Conservation (phyloP, 2,329 filamentous ascomycete genomes). For the Venturia asperata region DNA sequence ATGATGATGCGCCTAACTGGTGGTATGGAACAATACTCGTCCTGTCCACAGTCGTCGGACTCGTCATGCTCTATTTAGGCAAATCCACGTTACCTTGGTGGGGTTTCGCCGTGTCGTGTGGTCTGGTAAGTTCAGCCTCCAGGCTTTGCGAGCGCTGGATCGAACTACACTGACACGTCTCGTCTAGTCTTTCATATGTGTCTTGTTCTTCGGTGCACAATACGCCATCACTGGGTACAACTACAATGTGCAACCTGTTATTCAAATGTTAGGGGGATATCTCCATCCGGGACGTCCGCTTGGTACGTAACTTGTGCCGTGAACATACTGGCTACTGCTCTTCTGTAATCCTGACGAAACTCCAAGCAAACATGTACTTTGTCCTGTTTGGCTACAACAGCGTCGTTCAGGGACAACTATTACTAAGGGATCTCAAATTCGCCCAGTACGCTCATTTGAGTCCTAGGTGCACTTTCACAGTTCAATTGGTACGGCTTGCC, state of each 20-base stretch:
- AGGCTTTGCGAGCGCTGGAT: background rate
- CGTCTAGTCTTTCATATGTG: slow-evolving; percentile 24
- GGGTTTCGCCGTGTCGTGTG: slow-evolving; percentile 27
- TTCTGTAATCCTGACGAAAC: slow-evolving; percentile 25
- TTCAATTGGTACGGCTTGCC: slow-evolving; percentile 39
- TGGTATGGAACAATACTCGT: slow-evolving; percentile 28
- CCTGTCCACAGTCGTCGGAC: slow-evolving; percentile 23
- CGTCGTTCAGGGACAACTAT: slow-evolving; percentile 25
- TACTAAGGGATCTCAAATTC: slow-evolving; percentile 31
- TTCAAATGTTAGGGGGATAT: slow-evolving; percentile 22
- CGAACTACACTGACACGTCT: slow-evolving; percentile 15
- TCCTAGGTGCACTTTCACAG: slow-evolving; percentile 38
- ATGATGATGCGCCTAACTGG: slow-evolving; percentile 28
- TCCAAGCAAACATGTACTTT: slow-evolving; percentile 39
- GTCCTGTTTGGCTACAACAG: slow-evolving; percentile 32
- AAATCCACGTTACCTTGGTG: slow-evolving; percentile 30
- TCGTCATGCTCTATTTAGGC: slow-evolving; percentile 26
- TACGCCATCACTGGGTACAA: slow-evolving; percentile 23
- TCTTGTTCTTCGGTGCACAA: slow-evolving; percentile 27
- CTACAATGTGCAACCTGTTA: slow-evolving; percentile 24
- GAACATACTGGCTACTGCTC: slow-evolving; percentile 32
- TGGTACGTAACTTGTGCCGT: slow-evolving; percentile 29
- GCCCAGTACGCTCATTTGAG: slow-evolving; percentile 35
- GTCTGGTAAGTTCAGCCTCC: background rate
- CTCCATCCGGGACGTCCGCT: slow-evolving; percentile 31